phyloP scores from a whole-genome alignment of 2,329 filamentous ascomycete genomes.

The Sordariomycetes sp. region DNA sequence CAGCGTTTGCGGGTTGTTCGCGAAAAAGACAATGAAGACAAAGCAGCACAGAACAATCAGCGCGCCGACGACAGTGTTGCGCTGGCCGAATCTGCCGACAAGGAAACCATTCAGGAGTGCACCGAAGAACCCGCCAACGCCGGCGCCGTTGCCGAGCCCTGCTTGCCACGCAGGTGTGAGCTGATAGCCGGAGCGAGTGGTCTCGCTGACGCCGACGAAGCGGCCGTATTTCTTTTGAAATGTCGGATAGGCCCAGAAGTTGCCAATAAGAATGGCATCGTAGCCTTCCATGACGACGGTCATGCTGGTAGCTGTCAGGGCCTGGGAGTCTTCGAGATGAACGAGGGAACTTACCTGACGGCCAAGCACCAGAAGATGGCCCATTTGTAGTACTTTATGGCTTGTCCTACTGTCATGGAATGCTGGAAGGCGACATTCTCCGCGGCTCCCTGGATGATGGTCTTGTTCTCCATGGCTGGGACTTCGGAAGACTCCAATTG shows the following conservation, averaged over 20 bases:
- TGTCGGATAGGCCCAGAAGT: conserved; percentile 16
- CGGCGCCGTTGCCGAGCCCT: conserved; percentile 28
- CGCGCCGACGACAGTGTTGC: conserved; percentile 28
- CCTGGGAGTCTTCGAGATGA: no score
- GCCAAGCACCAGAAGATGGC: conserved; percentile 13
- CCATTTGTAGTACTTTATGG: conserved; percentile 10
- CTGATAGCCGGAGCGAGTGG: conserved; percentile 21
- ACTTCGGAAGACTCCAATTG: no score
- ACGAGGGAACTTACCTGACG: no score
- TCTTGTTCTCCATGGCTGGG: neutral
- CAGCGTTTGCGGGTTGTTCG: conserved; percentile 20
- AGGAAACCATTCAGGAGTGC: conserved; percentile 30
- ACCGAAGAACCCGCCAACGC: conserved; percentile 34
- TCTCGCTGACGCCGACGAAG: conserved; percentile 10
- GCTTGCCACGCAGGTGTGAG: conserved; percentile 37
- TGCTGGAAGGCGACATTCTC: conserved; percentile 5
- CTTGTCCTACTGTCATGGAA: conserved; percentile 6
- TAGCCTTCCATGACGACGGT: no score
- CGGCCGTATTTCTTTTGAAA: conserved; percentile 17
- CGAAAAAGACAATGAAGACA: conserved; percentile 32
- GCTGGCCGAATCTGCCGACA: conserved; percentile 27
- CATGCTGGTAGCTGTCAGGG: no score
- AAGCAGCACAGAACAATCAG: conserved; percentile 24
- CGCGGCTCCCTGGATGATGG: neutral
- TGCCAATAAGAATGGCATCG: conserved; percentile 13